Evolutionary conservation across 176 grass and related monocot species (phyloP), one percentile per base, ranked within the genome.

Genomic region (Themeda triandra): DNA sequence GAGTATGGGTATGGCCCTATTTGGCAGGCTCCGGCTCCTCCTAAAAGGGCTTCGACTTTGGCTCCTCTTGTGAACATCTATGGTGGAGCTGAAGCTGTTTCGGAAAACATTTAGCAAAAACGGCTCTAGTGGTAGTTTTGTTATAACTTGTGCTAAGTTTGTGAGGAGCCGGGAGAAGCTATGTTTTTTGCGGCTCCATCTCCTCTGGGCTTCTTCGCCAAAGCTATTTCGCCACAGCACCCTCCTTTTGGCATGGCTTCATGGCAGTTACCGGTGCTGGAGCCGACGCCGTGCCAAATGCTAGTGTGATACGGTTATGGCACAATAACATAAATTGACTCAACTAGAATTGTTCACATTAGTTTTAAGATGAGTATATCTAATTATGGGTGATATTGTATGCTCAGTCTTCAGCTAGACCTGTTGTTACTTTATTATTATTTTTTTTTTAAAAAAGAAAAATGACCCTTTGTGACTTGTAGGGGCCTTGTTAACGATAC

Each of bases 401-500:
- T 78, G 15, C 9, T 13, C n/a, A 73, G 18, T 60, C 30, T 73
- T 83, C 48, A 69, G 29, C 17, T 46, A 79, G 36, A 32, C 48
- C 17, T 73, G 17, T 86, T 56, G 53, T 59, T 59, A 11, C 54
- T 24, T 7, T 59, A 33, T 33, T 33, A 33, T 24, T 12, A 4
- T 59, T 24, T 24, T 10, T n/a, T n/a, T n/a, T n/a, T n/a, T n/a
- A n/a, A n/a, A n/a, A 0, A 59, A 59, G 54, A 24, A 59, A 59
- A 59, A 59, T 3, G 9, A 59, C 30, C 17, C 53, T n/a, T 83
- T 60, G 10, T 56, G 71, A 78, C 66, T 56, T 90, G 82, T 69
- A 99, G 96, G 96, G 93, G 96, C 71, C 86, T 99, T 41, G 93
- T 96, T 65, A 96, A 99, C 82, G 96, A 96, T 82, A 98, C 93